Base-by-base conservation (phyloP, 2,329 filamentous ascomycete genomes). In the Ascochyta pisi region DNA sequence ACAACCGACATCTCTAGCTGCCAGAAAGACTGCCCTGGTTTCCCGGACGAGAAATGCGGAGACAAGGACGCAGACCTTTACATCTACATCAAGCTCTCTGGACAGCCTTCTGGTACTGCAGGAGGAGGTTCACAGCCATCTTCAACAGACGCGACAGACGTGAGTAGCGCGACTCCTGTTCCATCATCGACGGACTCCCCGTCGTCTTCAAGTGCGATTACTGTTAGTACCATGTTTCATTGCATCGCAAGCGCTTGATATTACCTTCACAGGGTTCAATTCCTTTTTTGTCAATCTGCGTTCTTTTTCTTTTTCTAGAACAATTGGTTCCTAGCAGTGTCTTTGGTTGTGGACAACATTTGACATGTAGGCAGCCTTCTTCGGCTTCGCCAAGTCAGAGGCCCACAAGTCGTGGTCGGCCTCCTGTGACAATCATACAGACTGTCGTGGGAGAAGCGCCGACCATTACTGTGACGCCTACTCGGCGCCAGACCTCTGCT, bases 11-110 rank as follows among this genome's bases (percentile, higher is more conserved):
- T 71, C 22, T 62, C 64, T 60, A 78, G 78, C 45, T 94, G 90
- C 75, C 75, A 81, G 61, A 73, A 72, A 0, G 46, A 75, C 15
- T 94, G 90, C 64, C 89, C 89, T 8, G 90, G 89, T n/a, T 94
- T 83, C 68, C 84, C 84, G 0, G 31, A 48, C 1, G 89, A 93
- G 60, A 75, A 79, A 10, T 94, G 90, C 67, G 90, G 90, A 57
- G 86, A 84, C 33, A 62, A 67, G 40, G 67, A 71, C 41, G 61
- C 79, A 29, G 79, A 78, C 42, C 67, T 87, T 3, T 94, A 79
- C 66, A 88, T 86, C 45, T 94, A 94, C 71, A 81, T 93, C 50
- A 66, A 79, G 35, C 58, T 72, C 49, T 64, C 65, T 35, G 78
- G 77, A 27, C 54, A 77, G 13, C 83, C 88, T 3, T 84, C 84